A percentile compares a stretch with the other conserved stretches of the same genome.
Conservation (phyloP, 768 basidiomycete genomes). For the Pisolithus marmoratus region DNA sequence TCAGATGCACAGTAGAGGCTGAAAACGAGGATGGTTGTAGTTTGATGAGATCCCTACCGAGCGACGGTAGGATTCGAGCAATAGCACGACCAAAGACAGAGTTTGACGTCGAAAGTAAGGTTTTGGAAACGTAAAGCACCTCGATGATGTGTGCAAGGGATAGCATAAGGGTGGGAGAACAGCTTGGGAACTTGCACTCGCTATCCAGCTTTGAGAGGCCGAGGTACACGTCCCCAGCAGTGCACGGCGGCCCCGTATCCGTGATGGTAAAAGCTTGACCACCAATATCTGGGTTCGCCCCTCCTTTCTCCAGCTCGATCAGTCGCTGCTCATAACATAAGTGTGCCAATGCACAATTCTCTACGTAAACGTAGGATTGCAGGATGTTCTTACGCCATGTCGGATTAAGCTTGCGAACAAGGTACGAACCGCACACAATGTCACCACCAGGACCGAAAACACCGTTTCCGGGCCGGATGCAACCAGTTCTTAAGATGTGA, state of each 20-base stretch:
- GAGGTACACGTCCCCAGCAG: conserved; percentile 59
- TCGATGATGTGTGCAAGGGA: no score
- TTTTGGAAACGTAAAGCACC: no score
- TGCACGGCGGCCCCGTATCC: conserved; percentile 58
- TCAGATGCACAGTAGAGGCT: conserved; percentile 47
- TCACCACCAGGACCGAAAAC: conserved; percentile 76
- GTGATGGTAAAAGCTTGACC: conserved; percentile 65
- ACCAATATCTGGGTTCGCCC: conserved; percentile 56
- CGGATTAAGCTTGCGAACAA: conserved; percentile 53
- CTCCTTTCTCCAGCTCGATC: no score
- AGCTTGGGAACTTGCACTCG: conserved; percentile 45
- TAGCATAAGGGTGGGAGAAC: conserved; percentile 59
- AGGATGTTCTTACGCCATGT: conserved; percentile 55
- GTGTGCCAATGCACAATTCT: no score
- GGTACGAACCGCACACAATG: conserved; percentile 59
- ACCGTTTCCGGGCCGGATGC: no score
- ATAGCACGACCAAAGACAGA: conserved; percentile 27
- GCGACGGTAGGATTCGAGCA: conserved; percentile 35
- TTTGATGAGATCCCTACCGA: conserved; percentile 45
- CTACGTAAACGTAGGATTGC: conserved; percentile 67
- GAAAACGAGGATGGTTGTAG: conserved; percentile 57
- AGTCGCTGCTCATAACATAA: no score
- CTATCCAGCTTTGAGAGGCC: conserved; percentile 51
- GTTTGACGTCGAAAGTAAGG: conserved; percentile 38
- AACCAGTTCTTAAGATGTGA: no score